Conservation (phyloP, 2,329 filamentous ascomycete genomes). For the Torrubiella hemipterigena region DNA sequence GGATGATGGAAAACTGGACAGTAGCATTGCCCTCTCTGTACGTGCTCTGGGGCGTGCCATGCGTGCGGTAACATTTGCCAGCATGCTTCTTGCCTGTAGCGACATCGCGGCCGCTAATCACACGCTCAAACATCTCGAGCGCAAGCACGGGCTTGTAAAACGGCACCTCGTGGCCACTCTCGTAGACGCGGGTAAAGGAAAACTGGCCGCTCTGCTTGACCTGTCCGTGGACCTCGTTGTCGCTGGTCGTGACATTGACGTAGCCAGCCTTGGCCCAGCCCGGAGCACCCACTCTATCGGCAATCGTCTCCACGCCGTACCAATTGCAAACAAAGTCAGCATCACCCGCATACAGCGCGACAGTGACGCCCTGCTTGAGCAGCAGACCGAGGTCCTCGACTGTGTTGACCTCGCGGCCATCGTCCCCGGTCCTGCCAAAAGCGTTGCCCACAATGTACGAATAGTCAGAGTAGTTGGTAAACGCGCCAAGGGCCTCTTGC, state of each 20-base stretch:
- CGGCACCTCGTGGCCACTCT: slow-evolving; percentile 46
- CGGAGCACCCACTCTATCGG: slow-evolving; percentile 41
- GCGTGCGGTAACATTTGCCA: not conserved
- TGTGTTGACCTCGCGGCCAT: slow-evolving; percentile 28
- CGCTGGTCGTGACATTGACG: slow-evolving; percentile 51
- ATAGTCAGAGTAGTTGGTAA: slow-evolving; percentile 42
- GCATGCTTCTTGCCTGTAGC: not conserved
- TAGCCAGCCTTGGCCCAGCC: slow-evolving; percentile 46
- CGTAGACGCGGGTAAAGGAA: slow-evolving; percentile 48
- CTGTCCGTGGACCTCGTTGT: slow-evolving; percentile 49
- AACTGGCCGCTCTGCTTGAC: slow-evolving; percentile 62
- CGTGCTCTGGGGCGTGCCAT: not conserved
- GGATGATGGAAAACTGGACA: not conserved
- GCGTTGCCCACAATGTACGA: slow-evolving; percentile 29
- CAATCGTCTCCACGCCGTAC: slow-evolving; percentile 56
- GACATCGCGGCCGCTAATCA: not conserved
- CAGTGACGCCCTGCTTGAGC: slow-evolving; percentile 44
- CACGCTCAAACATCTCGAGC: slow-evolving; percentile 1
- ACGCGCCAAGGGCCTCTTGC: slow-evolving; percentile 44
- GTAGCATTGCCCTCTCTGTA: slow-evolving; percentile 1
- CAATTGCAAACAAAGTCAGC: slow-evolving; percentile 47
- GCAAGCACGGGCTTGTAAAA: slow-evolving; percentile 35
- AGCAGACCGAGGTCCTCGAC: slow-evolving; percentile 39
- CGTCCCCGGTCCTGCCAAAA: slow-evolving; percentile 36
- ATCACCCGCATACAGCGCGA: slow-evolving; percentile 55